Conservation (phyloP, 768 basidiomycete genomes). For the Gautieria morchelliformis region DNA sequence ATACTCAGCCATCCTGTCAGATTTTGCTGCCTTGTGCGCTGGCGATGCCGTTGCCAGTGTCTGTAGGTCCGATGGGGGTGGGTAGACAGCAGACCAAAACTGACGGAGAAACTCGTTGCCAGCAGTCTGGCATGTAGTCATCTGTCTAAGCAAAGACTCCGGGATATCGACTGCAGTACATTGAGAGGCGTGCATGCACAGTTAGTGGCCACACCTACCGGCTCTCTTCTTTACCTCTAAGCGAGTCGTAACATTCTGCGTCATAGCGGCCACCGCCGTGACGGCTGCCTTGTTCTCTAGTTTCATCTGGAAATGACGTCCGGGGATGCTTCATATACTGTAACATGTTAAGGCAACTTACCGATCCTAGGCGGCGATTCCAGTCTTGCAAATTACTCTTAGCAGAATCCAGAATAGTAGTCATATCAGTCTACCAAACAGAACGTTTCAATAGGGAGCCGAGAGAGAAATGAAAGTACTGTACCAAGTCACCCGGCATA, state of each 20-base stretch:
- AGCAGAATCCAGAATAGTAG: conserved; percentile 37
- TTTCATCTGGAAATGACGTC: conserved; percentile 38
- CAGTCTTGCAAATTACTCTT: conserved; percentile 43
- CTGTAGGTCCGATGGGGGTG: conserved; percentile 51
- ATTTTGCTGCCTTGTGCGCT: conserved; percentile 66
- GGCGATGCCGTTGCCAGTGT: conserved; percentile 42
- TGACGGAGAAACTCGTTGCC: conserved; percentile 95
- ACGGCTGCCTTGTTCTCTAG: conserved; percentile 62
- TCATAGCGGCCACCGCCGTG: conserved; percentile 63
- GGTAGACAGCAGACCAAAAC: conserved; percentile 86
- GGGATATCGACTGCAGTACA: conserved; percentile 62
- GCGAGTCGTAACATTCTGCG: conserved; percentile 65
- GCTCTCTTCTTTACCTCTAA: conserved; percentile 57
- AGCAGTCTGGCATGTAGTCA: conserved; percentile 85
- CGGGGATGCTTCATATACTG: neutral
- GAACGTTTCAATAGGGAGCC: neutral
- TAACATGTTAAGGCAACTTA: conserved; percentile 21
- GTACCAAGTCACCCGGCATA: conserved; percentile 15
- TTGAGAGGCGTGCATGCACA: neutral
- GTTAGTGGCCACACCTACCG: conserved; percentile 33
- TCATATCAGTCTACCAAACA: conserved; percentile 31
- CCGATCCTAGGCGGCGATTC: conserved; percentile 49
- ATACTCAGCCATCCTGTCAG: conserved; percentile 81
- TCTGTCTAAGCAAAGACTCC: conserved; percentile 64
- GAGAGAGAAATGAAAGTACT: conserved; percentile 4